Conservation (phyloP, 1,139 yeast species). For the Hyphopichia fennica region DNA sequence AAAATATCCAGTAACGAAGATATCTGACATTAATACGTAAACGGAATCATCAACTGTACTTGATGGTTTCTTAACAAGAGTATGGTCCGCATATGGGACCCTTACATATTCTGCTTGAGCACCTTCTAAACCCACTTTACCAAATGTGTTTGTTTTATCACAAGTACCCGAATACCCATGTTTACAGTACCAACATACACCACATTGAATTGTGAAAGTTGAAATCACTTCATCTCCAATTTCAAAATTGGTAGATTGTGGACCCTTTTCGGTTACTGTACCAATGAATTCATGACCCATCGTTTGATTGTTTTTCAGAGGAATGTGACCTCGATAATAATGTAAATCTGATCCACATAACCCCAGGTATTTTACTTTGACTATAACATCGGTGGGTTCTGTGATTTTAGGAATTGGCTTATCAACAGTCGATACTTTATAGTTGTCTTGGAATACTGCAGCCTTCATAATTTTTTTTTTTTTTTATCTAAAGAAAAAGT, state of each 20-base stretch:
- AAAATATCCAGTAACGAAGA: slow-evolving; percentile 64
- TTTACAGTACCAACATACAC: slow-evolving; percentile 54
- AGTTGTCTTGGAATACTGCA: slow-evolving; percentile 54
- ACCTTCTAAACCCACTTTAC: slow-evolving; percentile 54
- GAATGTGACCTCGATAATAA: slow-evolving; percentile 56
- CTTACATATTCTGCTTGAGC: slow-evolving; percentile 63
- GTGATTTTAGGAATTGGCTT: slow-evolving; percentile 46
- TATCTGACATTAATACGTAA: slow-evolving; percentile 64
- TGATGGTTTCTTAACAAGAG: slow-evolving; percentile 44
- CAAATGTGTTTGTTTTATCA: slow-evolving; percentile 52
- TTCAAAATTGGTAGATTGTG: slow-evolving; percentile 23
- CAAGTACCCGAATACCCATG: slow-evolving; percentile 57
- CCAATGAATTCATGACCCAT: slow-evolving; percentile 57
- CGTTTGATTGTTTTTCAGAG: slow-evolving; percentile 32
- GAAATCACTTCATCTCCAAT: slow-evolving; percentile 50
- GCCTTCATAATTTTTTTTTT: slow-evolving; percentile 52
- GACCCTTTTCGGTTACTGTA: slow-evolving; percentile 38
- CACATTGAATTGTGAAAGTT: slow-evolving; percentile 57
- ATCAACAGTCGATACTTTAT: slow-evolving; percentile 39
- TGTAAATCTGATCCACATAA: slow-evolving; percentile 66
- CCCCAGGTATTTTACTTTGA: slow-evolving; percentile 55
- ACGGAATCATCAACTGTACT: slow-evolving; percentile 36
- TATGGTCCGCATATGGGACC: slow-evolving; percentile 56
- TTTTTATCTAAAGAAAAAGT: too few relatives aligned
- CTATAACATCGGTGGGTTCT: slow-evolving; percentile 46